phyloP scores from a whole-genome alignment of 108 stramenopile species.

The Skeletonema marinoi region DNA sequence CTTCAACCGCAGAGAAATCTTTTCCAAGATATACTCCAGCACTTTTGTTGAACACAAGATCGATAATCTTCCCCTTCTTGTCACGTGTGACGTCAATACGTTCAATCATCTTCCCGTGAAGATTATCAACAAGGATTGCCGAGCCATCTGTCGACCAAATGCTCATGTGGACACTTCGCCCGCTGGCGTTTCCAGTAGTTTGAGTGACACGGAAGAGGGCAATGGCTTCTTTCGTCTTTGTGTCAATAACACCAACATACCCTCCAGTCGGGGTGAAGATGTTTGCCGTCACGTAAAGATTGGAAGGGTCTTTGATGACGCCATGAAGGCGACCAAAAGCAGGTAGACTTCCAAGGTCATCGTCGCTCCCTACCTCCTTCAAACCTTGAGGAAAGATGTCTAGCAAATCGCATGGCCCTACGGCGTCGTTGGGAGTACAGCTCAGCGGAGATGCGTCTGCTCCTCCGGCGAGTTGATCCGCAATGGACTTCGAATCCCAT shows the following conservation, averaged over 20 bases:
- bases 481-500: constrained; percentile 15
- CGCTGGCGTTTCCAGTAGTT: background rate
- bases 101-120: constrained; percentile 42
- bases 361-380: constrained; percentile 1
- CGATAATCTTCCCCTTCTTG: constrained; percentile 21
- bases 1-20: constrained; percentile 2
- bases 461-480: background rate
- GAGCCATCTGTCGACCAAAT: constrained; percentile 27
- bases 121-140: constrained; percentile 26
- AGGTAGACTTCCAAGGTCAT: background rate
- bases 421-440: constrained; percentile 10
- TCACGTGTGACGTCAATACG: constrained; percentile 31
- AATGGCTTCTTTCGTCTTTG: constrained; percentile 32
- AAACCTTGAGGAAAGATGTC: constrained; percentile 36
- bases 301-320: constrained; percentile 24
- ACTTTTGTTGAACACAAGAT: constrained; percentile 11
- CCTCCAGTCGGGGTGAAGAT: constrained; percentile 31
- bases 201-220: constrained; percentile 37
- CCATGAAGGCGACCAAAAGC: constrained; percentile 42
- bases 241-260: constrained; percentile 30
- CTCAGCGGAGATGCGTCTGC: constrained; percentile 3
- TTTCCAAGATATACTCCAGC: constrained; percentile 38
- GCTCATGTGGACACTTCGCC: constrained; percentile 37
- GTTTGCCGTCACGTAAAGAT: constrained; percentile 32
- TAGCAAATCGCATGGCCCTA: constrained; percentile 31